These are phyloP conservation scores for Pyrenochaeta sp. DNA, from an alignment of 2,329 filamentous ascomycete species.

Conservation along the genomic window DNA sequence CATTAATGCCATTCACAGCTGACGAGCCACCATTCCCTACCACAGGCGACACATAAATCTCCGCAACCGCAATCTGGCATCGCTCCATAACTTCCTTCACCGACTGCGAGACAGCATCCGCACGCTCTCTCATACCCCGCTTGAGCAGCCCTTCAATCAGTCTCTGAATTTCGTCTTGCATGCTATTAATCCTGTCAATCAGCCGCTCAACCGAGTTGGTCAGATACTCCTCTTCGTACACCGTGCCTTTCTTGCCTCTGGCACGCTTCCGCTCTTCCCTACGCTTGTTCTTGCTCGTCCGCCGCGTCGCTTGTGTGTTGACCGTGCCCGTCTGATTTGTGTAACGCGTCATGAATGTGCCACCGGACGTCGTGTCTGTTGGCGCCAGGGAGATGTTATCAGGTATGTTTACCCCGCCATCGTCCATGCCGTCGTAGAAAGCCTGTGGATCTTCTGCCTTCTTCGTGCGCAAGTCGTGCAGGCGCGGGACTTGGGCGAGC, in stretches of 20 bases:
- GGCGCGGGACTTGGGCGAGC: constrained; percentile 81
- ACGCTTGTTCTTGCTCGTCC: constrained; percentile 85
- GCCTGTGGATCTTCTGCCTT: constrained; percentile 84
- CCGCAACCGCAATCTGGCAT: constrained; percentile 70
- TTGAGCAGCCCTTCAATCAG: constrained; percentile 80
- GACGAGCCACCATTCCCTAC: not conserved
- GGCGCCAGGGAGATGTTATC: constrained; percentile 93
- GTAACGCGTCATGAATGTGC: constrained; percentile 91
- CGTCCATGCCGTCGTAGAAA: constrained; percentile 77
- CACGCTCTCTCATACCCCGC: constrained; percentile 86
- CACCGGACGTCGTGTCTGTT: constrained; percentile 78
- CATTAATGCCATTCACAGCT: constrained; percentile 26
- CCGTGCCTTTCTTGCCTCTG: constrained; percentile 91
- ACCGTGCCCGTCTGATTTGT: constrained; percentile 78
- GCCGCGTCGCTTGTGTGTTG: constrained; percentile 75
- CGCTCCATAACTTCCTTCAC: constrained; percentile 76
- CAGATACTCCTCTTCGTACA: constrained; percentile 98
- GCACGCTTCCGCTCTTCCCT: constrained; percentile 96
- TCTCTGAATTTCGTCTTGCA: constrained; percentile 74
- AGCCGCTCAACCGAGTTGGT: constrained; percentile 85
- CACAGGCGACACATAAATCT: constrained; percentile 50
- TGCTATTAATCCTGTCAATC: constrained; percentile 79
- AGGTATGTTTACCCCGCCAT: constrained; percentile 69
- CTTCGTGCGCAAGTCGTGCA: constrained; percentile 80
- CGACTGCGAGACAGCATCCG: constrained; percentile 75